phyloP scores from a whole-genome alignment of 768 basidiomycete species.

The Amanita fuliginea region DNA sequence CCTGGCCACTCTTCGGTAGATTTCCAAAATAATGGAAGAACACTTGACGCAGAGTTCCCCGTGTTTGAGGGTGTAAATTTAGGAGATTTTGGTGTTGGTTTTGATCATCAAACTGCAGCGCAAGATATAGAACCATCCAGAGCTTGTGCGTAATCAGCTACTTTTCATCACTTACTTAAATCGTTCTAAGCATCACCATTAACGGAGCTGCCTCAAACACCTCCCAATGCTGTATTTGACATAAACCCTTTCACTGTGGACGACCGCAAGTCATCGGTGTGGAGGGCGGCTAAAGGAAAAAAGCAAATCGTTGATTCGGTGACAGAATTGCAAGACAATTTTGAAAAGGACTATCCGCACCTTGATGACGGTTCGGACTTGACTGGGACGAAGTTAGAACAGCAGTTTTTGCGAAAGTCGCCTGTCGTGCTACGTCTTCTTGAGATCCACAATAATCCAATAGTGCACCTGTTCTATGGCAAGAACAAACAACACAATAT shows the following conservation, averaged over 20 bases:
- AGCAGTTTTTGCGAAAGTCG: slow-evolving; percentile 80
- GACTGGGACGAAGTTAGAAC: slow-evolving; percentile 65
- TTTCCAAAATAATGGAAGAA: slow-evolving; percentile 39
- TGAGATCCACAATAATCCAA: slow-evolving; percentile 77
- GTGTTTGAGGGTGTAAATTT: slow-evolving; percentile 57
- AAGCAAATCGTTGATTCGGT: slow-evolving; percentile 88
- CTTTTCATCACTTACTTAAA: background rate
- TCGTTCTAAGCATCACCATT: slow-evolving; percentile 55
- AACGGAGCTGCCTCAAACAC: slow-evolving; percentile 66
- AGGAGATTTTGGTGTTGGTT: slow-evolving; percentile 49
- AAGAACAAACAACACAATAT: slow-evolving; percentile 36
- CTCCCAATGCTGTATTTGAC: slow-evolving; percentile 46
- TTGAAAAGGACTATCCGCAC: slow-evolving; percentile 26
- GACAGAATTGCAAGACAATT: slow-evolving; percentile 69
- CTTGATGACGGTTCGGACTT: slow-evolving; percentile 31
- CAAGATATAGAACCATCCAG: slow-evolving; percentile 48
- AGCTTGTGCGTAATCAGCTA: slow-evolving; percentile 38
- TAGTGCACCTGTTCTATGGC: slow-evolving; percentile 78
- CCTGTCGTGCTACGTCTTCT: slow-evolving; percentile 76
- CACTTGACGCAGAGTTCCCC: slow-evolving; percentile 31
- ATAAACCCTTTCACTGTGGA: slow-evolving; percentile 27
- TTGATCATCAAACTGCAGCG: slow-evolving; percentile 37
- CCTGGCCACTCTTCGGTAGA: slow-evolving; percentile 48
- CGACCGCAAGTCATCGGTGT: slow-evolving; percentile 16
- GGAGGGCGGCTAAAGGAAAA: slow-evolving; percentile 57